These are phyloP conservation scores for Fusarium virguliforme DNA, from an alignment of 2,329 filamentous ascomycete species.

Conservation along the genomic window DNA sequence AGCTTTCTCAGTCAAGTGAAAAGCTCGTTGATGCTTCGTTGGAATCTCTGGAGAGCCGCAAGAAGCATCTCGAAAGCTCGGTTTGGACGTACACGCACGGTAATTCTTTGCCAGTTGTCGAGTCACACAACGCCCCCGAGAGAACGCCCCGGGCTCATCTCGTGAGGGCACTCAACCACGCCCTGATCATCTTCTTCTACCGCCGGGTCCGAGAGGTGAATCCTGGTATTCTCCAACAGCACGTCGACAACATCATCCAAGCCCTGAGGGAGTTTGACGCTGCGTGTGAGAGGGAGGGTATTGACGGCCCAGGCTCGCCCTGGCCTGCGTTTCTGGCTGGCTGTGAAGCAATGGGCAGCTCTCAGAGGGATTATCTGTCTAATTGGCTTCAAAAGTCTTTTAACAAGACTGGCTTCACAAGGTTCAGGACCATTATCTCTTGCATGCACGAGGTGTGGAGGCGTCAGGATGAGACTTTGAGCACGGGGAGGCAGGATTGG, in stretches of 20 bases:
- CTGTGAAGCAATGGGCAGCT: background rate
- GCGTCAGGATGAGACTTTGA: background rate
- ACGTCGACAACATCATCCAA: conserved; percentile 2
- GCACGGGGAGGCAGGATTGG: background rate
- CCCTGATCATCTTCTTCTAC: conserved; percentile 31
- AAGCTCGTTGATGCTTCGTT: background rate
- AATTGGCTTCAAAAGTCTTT: background rate
- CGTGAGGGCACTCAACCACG: conserved; percentile 14
- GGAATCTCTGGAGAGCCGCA: background rate
- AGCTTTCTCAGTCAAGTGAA: background rate
- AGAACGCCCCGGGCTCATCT: background rate
- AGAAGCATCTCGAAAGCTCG: background rate
- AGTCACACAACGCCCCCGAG: background rate
- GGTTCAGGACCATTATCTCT: conserved; percentile 5
- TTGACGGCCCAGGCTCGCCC: background rate
- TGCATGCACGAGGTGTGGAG: conserved; percentile 8
- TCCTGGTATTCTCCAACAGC: conserved; percentile 22
- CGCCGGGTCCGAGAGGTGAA: conserved; percentile 23
- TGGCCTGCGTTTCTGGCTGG: conserved; percentile 6
- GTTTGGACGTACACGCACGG: background rate
- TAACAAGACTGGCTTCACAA: conserved; percentile 3
- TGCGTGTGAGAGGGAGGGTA: conserved; percentile 2
- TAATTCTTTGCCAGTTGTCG: background rate
- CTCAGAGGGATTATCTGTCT: background rate
- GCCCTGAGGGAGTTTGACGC: background rate